Base-by-base conservation (phyloP, 176 grass and related monocot genomes). In the Urochloa ruziziensis region DNA sequence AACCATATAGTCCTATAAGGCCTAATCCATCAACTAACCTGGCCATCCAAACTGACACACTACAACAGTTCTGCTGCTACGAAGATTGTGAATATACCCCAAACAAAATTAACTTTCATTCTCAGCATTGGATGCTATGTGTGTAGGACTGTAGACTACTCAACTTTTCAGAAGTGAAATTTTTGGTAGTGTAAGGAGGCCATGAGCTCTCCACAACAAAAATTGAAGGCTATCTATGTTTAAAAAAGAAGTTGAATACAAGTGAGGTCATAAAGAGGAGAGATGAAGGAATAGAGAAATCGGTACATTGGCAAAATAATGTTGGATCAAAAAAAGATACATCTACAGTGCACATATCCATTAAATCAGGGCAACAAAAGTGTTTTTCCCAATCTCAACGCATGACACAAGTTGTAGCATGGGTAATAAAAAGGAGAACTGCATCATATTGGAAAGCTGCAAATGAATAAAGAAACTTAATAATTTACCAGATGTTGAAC, bases 401-500 rank as follows among this genome's bases (percentile, higher is more conserved):
- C 12, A 79, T 80, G 15, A 19, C 58, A 24, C 30, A 3, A 59
- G 10, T 68, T 29, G 37, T 80, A 67, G 35, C 3, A 43, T 49
- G 2, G 70, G 34, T 75, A 72, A 58, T 34, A n/a, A n/a, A n/a
- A n/a, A n/a, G 11, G 23, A 60, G 17, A 74, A 70, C 27, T 72
- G 53, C 14, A 58, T 70, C 33, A 49, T 66, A 57, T 80, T 60
- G 72, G 80, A 82, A 40, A 73, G 34, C 8, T 15, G 21, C 25
- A 69, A 70, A 83, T 78, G 49, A 73, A 71, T 66, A 74, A 48
- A 67, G 60, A 70, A 78, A 77, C n/a, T n/a, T n/a, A n/a, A 68
- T 42, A 73, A 74, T 29, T 51, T 90, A 92, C 90, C 91, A 82
- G 88, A 78, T 74, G 70, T 6, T 43, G 75, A 18, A 25, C 85